Percentiles rank a stretch among this genome's conserved stretches.
Conservation (phyloP, 1,284 basidiomycete species). For the Meripilus lineatus region DNA sequence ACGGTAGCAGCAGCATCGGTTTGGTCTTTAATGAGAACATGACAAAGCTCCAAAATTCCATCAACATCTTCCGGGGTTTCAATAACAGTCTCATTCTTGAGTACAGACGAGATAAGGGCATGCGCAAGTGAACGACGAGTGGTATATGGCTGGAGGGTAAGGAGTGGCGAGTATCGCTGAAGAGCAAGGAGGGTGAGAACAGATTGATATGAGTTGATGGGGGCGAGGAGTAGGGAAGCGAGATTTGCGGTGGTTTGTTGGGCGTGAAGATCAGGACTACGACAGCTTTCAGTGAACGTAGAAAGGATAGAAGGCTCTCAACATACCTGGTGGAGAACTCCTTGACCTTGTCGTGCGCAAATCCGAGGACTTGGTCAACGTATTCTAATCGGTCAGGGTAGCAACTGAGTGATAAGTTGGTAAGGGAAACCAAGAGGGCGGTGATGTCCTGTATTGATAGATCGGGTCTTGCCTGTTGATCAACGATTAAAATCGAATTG, state of each 20-base stretch:
- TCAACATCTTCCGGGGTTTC: constrained; percentile 89
- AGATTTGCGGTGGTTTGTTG: constrained; percentile 85
- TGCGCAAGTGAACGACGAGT: constrained; percentile 88
- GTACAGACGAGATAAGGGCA: constrained; percentile 84
- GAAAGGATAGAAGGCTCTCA: constrained; percentile 1
- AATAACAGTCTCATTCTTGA: constrained; percentile 93
- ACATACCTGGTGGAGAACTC: constrained; percentile 76
- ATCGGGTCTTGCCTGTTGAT: constrained; percentile 85
- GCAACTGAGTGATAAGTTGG: constrained; percentile 90
- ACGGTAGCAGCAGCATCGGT: constrained; percentile 50
- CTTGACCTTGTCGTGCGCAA: constrained; percentile 80
- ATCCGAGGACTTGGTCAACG: constrained; percentile 89
- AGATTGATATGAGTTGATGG: constrained; percentile 92
- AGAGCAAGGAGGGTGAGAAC: constrained; percentile 91
- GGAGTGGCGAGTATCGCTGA: constrained; percentile 79
- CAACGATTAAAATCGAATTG: constrained; percentile 5
- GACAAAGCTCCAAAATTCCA: constrained; percentile 86
- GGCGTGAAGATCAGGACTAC: constrained; percentile 81
- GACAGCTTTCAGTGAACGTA: constrained; percentile 10
- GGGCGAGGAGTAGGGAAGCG: constrained; percentile 83
- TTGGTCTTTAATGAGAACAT: constrained; percentile 88
- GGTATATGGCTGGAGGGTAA: constrained; percentile 81
- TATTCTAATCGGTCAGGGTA: constrained; percentile 95
- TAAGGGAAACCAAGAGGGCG: constrained; percentile 87
- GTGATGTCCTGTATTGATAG: constrained; percentile 94